Evolutionary conservation across 441 rosid genomes (phyloP), one percentile per base, ranked within the genome.

Genomic region (Erodium texanum): DNA sequence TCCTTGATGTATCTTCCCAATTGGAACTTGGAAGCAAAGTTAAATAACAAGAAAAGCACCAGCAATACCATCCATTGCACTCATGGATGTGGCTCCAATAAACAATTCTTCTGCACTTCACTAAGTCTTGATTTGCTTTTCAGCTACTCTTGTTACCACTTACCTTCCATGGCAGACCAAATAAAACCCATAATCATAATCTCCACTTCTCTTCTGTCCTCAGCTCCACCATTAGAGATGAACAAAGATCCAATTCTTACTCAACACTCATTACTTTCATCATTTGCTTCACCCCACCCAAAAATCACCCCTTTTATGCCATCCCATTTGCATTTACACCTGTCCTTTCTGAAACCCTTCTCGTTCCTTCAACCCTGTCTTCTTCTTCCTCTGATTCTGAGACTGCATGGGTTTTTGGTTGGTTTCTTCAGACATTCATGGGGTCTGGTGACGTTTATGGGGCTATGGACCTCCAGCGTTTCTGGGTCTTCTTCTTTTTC

Each of bases 381-480:
- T 18, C 65, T 70, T 69, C 65, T 66, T 63, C 41, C 41, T 34
- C 41, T 34, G 41, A 34, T 34, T 6, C 52, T 36, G 54, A 54
- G 15, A 19, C 18, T 61, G 68, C 41, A 27, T 52, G 27, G 64
- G 22, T 11, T 66, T n/a, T 67, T 29, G 58, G 58, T 64, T 69
- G 56, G 65, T 73, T 69, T 16, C 68, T 27, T 7, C n/a, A 66
- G 29, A 43, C 4, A 38, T 52, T 73, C 19, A 29, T 0, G 11
- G 64, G 64, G 0, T 69, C 58, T 23, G 0, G 34, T 54, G 34
- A 62, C 41, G 70, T 16, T 24, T 50, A 36, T 65, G 71, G 20
- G 32, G 66, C 74, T 27, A 86, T 85, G 92, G 88, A 72, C 67
- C 74, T 66, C 52, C 76, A 79, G 65, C 29, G 66, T 77, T 73